phyloP scores from a whole-genome alignment of 2,329 filamentous ascomycete genomes.

The Aspergillus sp. region DNA sequence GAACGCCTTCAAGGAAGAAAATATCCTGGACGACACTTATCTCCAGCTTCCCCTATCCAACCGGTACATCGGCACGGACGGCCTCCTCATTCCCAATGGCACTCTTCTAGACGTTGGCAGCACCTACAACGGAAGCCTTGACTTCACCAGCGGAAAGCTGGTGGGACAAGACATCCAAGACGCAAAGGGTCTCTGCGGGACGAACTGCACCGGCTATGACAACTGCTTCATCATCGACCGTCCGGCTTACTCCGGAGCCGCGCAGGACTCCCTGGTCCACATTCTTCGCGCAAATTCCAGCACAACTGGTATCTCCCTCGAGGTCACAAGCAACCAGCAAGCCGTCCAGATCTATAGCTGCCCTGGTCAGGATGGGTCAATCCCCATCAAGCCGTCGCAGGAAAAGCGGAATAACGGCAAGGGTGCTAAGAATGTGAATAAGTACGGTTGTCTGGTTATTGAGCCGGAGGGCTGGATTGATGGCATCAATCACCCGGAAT shows the following conservation, averaged over 20 bases:
- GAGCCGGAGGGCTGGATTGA: slow-evolving; percentile 94
- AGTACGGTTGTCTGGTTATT: slow-evolving; percentile 81
- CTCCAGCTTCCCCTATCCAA: slow-evolving; percentile 39
- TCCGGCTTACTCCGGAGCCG: slow-evolving; percentile 24
- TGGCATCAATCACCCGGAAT: slow-evolving; percentile 83
- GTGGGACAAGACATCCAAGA: slow-evolving; percentile 62
- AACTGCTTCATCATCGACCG: slow-evolving; percentile 44
- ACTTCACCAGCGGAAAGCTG: slow-evolving; percentile 71
- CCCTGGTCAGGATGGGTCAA: slow-evolving; percentile 62
- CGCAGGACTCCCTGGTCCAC: slow-evolving; percentile 27
- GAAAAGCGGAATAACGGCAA: slow-evolving; percentile 45
- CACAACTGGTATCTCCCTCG: slow-evolving; percentile 70
- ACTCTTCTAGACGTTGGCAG: slow-evolving; percentile 69
- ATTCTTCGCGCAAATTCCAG: slow-evolving; percentile 58
- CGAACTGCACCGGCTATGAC: slow-evolving; percentile 78
- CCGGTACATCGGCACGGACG: slow-evolving; percentile 42
- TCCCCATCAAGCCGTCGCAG: slow-evolving; percentile 35
- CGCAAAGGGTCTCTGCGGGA: slow-evolving; percentile 66
- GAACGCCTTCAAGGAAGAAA: slow-evolving; percentile 39
- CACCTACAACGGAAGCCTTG: slow-evolving; percentile 44
- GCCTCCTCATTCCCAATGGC: slow-evolving; percentile 66
- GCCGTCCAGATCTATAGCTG: slow-evolving; percentile 87
- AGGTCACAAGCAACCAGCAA: slow-evolving; percentile 74
- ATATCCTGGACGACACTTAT: slow-evolving; percentile 37
- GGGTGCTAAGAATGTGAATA: slow-evolving; percentile 37